Evolutionary conservation across 108 stramenopile species (phyloP).

Genomic region (Phaeodactylum tricornutum): DNA sequence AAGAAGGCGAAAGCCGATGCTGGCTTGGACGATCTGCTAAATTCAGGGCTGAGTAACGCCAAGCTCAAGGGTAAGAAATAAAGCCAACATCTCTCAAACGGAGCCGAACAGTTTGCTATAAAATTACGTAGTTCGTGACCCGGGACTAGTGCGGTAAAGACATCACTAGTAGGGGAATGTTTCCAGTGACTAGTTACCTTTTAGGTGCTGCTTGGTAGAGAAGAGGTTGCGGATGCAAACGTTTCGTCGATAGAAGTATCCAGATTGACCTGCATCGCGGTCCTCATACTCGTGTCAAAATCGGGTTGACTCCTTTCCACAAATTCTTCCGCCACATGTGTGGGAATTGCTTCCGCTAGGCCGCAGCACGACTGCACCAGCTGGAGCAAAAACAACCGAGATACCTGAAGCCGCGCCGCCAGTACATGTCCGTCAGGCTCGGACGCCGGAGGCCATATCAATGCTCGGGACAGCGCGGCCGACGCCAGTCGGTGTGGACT

Average conservation of each 20-base stretch:
- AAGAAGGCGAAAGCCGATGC: slow-evolving; percentile 21
- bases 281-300: too few species aligned
- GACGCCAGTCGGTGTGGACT: slow-evolving; percentile 54
- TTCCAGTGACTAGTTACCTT: too few species aligned
- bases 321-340: slow-evolving; percentile 35
- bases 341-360: slow-evolving; percentile 58
- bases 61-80: slow-evolving; percentile 29
- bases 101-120: too few species aligned
- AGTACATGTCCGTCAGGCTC: slow-evolving; percentile 19
- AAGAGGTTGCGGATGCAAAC: too few species aligned
- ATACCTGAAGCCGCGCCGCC: slow-evolving; percentile 33
- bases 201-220: too few species aligned
- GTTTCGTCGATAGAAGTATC: too few species aligned
- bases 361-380: slow-evolving; percentile 60
- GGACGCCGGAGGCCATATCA: slow-evolving; percentile 55
- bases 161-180: too few species aligned
- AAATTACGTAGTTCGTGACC: too few species aligned
- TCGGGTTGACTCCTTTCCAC: too few species aligned
- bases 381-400: slow-evolving; percentile 41
- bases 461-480: slow-evolving; percentile 51
- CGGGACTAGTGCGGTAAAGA: too few species aligned
- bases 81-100: too few species aligned
- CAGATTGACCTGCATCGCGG: too few species aligned
- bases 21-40: slow-evolving; percentile 30
- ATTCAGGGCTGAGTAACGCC: slow-evolving; percentile 22